Evolutionary conservation across 495 filamentous ascomycete genomes (phyloP).

Genomic region (Chaetomium fimeti): DNA sequence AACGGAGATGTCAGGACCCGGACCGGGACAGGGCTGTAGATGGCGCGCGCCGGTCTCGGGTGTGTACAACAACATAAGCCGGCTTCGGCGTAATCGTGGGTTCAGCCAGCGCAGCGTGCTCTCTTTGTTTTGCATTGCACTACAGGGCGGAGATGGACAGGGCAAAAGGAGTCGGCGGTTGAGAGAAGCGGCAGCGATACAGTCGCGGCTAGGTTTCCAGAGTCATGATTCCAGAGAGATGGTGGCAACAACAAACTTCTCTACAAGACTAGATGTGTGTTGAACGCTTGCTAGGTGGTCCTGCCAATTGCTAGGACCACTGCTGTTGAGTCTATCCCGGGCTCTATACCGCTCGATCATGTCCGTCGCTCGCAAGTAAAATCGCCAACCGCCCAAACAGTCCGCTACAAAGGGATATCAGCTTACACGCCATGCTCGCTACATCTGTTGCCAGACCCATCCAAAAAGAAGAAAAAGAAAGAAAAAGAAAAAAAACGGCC

Average conservation of each 20-base stretch:
- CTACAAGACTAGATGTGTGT: background rate
- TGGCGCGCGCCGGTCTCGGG: background rate
- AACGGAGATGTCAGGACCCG: background rate
- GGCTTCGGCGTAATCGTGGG: background rate
- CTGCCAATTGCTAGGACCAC: background rate
- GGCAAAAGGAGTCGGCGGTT: background rate
- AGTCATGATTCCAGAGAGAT: background rate
- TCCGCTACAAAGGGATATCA: constrained; percentile 7
- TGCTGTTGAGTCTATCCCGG: background rate
- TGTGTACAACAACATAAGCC: constrained; percentile 11
- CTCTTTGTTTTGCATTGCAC: background rate
- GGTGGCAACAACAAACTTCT: background rate
- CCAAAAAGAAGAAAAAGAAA: background rate
- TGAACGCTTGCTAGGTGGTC: background rate
- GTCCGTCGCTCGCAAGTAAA: background rate
- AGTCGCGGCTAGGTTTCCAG: background rate
- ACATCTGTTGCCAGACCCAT: constrained; percentile 4
- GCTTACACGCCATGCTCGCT: constrained; percentile 14
- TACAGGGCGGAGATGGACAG: background rate
- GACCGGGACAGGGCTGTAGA: background rate
- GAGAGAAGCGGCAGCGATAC: background rate
- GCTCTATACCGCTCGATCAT: background rate
- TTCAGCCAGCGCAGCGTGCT: background rate
- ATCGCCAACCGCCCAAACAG: background rate
- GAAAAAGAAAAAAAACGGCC: no score